Conservation (phyloP, 2,329 filamentous ascomycete species). For the Lachnellula arida region DNA sequence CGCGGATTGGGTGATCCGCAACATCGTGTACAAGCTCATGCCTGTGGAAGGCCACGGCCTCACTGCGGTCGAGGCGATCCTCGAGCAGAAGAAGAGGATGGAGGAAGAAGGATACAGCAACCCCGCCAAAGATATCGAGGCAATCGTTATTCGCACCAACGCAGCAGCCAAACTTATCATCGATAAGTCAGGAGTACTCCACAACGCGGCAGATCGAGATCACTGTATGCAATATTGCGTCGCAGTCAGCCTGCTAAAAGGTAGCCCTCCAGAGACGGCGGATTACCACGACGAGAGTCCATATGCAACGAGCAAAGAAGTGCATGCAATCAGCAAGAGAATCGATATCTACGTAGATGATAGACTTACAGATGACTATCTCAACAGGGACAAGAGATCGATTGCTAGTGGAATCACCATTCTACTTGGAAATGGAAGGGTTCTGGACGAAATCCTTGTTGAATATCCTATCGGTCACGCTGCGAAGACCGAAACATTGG, state of each 20-base stretch:
- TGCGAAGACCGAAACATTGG: conserved; percentile 16
- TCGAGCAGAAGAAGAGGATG: conserved; percentile 20
- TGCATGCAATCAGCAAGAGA: conserved; percentile 21
- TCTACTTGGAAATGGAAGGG: conserved; percentile 21
- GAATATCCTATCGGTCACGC: conserved; percentile 35
- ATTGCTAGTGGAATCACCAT: conserved; percentile 29
- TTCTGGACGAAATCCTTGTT: conserved; percentile 30
- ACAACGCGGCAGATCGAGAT: conserved; percentile 33
- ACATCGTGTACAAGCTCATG: conserved; percentile 25
- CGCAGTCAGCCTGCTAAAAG: conserved; percentile 33
- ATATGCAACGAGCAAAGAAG: not conserved
- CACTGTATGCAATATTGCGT: conserved; percentile 35
- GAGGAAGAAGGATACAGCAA: conserved; percentile 8
- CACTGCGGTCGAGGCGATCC: conserved; percentile 32
- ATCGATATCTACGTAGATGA: conserved; percentile 27
- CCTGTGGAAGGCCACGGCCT: conserved; percentile 33
- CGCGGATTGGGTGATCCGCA: conserved; percentile 26
- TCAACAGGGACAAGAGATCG: conserved; percentile 26
- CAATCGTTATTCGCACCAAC: conserved; percentile 29
- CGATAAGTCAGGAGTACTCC: conserved; percentile 29
- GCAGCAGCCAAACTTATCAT: conserved; percentile 32
- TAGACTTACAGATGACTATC: conserved; percentile 31
- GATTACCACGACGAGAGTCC: conserved; percentile 6
- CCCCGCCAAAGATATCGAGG: conserved; percentile 19
- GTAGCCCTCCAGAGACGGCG: conserved; percentile 4